These are phyloP conservation scores for Patellifolia procumbens DNA, from an alignment of 179 eudicot species.

Conservation along the genomic window DNA sequence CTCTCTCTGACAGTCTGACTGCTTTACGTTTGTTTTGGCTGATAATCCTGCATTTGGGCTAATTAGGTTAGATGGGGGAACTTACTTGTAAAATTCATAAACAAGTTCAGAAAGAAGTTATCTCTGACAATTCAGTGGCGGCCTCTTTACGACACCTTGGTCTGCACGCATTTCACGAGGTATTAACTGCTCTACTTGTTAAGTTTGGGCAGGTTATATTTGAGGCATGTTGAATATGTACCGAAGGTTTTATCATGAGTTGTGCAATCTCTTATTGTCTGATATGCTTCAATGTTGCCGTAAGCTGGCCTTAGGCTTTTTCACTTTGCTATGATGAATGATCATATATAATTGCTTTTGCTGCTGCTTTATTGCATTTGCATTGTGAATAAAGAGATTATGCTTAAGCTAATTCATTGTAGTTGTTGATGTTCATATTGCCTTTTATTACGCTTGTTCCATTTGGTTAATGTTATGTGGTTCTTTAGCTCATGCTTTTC, in stretches of 20 bases:
- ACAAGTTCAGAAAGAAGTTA: constrained; percentile 81
- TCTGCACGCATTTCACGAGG: constrained; percentile 86
- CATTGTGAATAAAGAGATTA: not conserved
- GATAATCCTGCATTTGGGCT: constrained; percentile 16
- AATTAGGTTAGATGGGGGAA: constrained; percentile 94
- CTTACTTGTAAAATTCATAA: constrained; percentile 66
- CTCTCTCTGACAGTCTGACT: not conserved
- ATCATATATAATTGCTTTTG: not conserved
- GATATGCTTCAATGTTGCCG: constrained; percentile 1
- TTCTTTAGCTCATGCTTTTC: not conserved
- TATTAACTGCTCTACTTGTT: constrained; percentile 16
- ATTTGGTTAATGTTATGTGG: not conserved
- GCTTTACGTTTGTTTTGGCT: constrained; percentile 9
- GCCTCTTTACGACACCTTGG: constrained; percentile 80
- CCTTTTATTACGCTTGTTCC: not conserved
- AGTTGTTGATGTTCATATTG: not conserved
- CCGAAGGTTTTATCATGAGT: not conserved
- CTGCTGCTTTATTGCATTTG: not conserved
- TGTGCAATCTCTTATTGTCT: not conserved
- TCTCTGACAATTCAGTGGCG: constrained; percentile 74
- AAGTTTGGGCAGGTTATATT: not conserved
- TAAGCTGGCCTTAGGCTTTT: too few species aligned
- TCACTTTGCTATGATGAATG: not conserved
- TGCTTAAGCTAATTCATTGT: not conserved
- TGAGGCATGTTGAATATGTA: not conserved